Base-by-base conservation (phyloP, 2,329 filamentous ascomycete genomes). In the Rhynchosporium agropyri region DNA sequence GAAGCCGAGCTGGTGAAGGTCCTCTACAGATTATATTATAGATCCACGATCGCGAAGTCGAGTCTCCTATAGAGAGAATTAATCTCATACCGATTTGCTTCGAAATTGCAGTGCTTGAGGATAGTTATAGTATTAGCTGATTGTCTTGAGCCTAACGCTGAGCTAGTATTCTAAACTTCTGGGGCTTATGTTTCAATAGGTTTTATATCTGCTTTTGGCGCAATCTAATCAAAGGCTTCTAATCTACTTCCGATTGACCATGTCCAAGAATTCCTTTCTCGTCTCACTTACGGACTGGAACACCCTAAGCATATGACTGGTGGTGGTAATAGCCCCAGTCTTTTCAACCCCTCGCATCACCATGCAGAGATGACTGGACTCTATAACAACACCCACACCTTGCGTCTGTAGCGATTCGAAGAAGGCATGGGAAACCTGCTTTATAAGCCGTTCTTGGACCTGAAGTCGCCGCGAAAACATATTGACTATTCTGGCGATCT, bases 371-470 rank as follows among this genome's bases (percentile, higher is more conserved):
- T 98, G 94, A 72, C 86, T 92, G 26, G 91, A 94, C 74, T 97
- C 94, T 88, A 97, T 96, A 67, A 97, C 92, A 3, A 98, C 93
- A 28, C 91, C 93, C 2, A 97, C 93, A 53, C 94, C 94, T 73
- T 94, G 91, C 1, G 94, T 93, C 75, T 94, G 88, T 58, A 97
- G 83, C 8, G 97, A 88, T 74, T 97, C 92, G 72, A 90, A 91
- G 68, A 97, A 88, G 20, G 93, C 92, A 65, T 95, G 85, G 36
- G 92, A 93, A 20, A 97, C 92, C 76, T 97, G 92, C 76, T 94
- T 96, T 40, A 93, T 97, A 42, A 97, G 82, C 38, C 94, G 88
- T 76, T 97, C 94, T 78, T 97, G 94, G 58, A 98, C 92, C 77
- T 97, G 94, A 5, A 97, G 83, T 64, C 94, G 84, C 60, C 94